phyloP scores from a whole-genome alignment of 2,329 filamentous ascomycete species.

The Colletotrichum shisoi region DNA sequence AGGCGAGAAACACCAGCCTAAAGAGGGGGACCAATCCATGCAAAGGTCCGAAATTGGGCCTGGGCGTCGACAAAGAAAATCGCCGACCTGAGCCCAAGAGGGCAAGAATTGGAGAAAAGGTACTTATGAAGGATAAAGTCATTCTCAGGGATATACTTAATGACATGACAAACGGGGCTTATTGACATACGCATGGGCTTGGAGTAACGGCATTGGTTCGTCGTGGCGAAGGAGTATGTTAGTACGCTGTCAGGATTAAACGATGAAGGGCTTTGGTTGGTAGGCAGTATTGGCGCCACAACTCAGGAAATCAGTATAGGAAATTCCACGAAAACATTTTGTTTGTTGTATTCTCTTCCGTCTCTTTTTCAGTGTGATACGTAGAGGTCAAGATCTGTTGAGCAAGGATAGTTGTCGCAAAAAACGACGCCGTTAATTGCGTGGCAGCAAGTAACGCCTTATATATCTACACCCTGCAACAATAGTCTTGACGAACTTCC shows the following conservation, averaged over 20 bases:
- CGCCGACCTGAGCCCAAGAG: conserved; percentile 60
- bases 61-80: conserved; percentile 55
- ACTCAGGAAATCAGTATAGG: neutral
- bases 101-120: conserved; percentile 66
- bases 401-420: too few species aligned
- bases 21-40: conserved; percentile 3
- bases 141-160: conserved; percentile 81
- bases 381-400: too few species aligned
- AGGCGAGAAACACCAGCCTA: conserved; percentile 18
- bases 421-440: too few species aligned
- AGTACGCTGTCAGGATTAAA: conserved; percentile 23
- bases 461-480: too few species aligned
- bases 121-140: conserved; percentile 70
- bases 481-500: neutral
- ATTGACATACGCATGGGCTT: conserved; percentile 41
- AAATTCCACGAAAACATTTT: neutral
- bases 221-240: neutral
- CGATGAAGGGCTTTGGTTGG: conserved; percentile 6
- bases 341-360: neutral
- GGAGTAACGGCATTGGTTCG: conserved; percentile 29
- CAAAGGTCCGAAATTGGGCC: conserved; percentile 32
- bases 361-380: neutral
- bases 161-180: conserved; percentile 64
- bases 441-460: too few species aligned
- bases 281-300: neutral